Evolutionary conservation across 352 stramenopile species (phyloP).

Genomic region (Phytopythium cucurbitacearum): DNA sequence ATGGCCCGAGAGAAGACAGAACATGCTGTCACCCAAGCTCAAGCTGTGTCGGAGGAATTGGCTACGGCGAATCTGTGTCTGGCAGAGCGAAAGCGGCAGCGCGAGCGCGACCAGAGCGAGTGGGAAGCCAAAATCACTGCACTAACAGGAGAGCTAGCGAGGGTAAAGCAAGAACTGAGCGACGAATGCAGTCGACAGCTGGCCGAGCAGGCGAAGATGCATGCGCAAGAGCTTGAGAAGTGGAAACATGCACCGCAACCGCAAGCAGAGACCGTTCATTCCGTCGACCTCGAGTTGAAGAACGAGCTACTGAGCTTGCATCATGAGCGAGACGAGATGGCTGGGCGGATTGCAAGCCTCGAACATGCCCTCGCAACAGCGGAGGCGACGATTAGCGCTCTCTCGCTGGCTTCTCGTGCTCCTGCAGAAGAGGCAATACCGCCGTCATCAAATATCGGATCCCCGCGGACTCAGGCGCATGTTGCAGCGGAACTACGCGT

Average conservation of each 20-base stretch:
- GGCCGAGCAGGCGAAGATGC: no score
- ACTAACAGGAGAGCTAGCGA: background rate
- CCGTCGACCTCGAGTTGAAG: no score
- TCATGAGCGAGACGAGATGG: slow-evolving; percentile 5
- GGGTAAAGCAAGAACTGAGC: background rate
- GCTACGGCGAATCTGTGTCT: slow-evolving; percentile 71
- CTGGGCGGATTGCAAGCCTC: slow-evolving; percentile 6
- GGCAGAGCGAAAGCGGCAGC: slow-evolving; percentile 60
- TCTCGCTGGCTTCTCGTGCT: slow-evolving; percentile 5
- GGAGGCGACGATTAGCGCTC: no score
- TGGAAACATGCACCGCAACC: no score
- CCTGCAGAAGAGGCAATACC: slow-evolving; percentile 7
- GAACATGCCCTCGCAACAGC: background rate
- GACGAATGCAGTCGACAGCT: no score
- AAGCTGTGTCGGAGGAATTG: slow-evolving; percentile 43
- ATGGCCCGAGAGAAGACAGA: slow-evolving; percentile 40
- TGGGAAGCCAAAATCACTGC: background rate
- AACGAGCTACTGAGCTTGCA: slow-evolving; percentile 28
- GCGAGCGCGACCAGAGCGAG: slow-evolving; percentile 12
- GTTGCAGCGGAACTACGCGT: slow-evolving; percentile 19
- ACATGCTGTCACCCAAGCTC: slow-evolving; percentile 34
- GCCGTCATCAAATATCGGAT: slow-evolving; percentile 1
- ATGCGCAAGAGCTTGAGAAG: no score
- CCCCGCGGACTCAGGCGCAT: slow-evolving; percentile 1
- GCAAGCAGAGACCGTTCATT: no score